These are phyloP conservation scores for Xylariaceae sp. DNA, from an alignment of 2,329 filamentous ascomycete genomes.

Conservation along the genomic window DNA sequence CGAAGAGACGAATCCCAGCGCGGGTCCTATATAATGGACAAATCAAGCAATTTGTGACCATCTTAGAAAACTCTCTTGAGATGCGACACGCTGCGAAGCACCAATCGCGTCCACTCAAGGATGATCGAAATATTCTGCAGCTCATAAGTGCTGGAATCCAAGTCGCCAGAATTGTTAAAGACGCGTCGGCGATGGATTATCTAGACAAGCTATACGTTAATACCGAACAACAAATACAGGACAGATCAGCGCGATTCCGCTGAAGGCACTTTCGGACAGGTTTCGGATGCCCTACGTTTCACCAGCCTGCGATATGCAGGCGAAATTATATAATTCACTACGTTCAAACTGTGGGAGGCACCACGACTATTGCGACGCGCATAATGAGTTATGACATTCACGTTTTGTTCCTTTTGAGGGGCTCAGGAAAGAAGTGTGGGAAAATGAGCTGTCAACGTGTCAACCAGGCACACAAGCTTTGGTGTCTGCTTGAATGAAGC, in stretches of 20 bases:
- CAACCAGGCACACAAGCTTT: no score
- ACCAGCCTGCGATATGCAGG: constrained; percentile 10
- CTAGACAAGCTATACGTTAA: constrained; percentile 51
- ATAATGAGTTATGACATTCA: no score
- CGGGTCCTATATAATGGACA: constrained; percentile 83
- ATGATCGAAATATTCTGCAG: constrained; percentile 85
- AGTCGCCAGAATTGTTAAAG: constrained; percentile 83
- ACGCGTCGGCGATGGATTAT: constrained; percentile 79
- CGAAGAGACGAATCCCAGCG: constrained; percentile 80
- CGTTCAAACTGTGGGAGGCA: no score
- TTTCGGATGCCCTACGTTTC: constrained; percentile 22
- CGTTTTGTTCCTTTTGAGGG: no score
- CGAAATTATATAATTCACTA: constrained; percentile 13
- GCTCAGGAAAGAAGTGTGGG: no score
- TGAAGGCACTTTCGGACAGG: constrained; percentile 23
- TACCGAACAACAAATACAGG: constrained; percentile 66
- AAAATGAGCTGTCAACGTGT: no score
- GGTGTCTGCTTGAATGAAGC: no score
- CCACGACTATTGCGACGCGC: no score
- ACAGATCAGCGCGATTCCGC: constrained; percentile 50
- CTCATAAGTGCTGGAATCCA: constrained; percentile 84
- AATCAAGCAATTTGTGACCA: constrained; percentile 87
- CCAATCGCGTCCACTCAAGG: constrained; percentile 78
- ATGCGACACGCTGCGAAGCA: constrained; percentile 84
- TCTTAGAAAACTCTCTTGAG: constrained; percentile 83